Base-by-base conservation (phyloP, 2,329 filamentous ascomycete genomes). In the Fusarium coicis region DNA sequence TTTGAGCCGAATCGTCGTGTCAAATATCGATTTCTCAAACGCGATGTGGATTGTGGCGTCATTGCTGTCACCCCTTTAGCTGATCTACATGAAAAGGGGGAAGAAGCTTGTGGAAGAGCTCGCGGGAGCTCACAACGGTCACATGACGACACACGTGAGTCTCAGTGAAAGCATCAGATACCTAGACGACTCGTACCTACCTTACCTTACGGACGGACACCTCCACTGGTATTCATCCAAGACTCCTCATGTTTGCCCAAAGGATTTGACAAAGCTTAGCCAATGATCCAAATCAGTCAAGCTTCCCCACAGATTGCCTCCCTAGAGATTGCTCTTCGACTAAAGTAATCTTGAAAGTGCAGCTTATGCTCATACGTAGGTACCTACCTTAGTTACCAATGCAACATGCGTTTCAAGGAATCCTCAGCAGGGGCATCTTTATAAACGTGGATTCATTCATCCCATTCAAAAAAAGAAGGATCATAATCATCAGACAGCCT, bases 11-110 rank as follows among this genome's bases (percentile, higher is more conserved):
- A 32, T 55, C 56, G 36, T 32, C 43, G 10, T 36, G 39, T 39
- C n/a, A 43, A 46, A 39, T 49, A 11, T 56, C 39, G 39, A 40
- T 34, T 55, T 56, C 67, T 26, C 40, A 26, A 57, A 57, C 47
- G 39, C 46, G 53, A 21, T 19, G 49, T 37, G 50, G 36, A 34
- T 30, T 49, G 71, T 74, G 71, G 70, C 71, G 71, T 74, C 71
- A 68, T 70, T 28, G 40, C 63, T 68, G 63, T 14, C 46, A 63
- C 55, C 66, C 63, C 47, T 54, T 43, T 69, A 50, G 36, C 39
- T 30, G 56, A 54, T 43, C 39, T 32, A 56, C 64, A 60, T 40
- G 46, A 53, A 67, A 58, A 58, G 52, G 70, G 67, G 67, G 56
- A 52, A 61, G 50, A 66, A 66, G 28, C 37, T 36, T 18, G 49